phyloP scores from a whole-genome alignment of 1,284 basidiomycete species.

The Trametes pubescens region DNA sequence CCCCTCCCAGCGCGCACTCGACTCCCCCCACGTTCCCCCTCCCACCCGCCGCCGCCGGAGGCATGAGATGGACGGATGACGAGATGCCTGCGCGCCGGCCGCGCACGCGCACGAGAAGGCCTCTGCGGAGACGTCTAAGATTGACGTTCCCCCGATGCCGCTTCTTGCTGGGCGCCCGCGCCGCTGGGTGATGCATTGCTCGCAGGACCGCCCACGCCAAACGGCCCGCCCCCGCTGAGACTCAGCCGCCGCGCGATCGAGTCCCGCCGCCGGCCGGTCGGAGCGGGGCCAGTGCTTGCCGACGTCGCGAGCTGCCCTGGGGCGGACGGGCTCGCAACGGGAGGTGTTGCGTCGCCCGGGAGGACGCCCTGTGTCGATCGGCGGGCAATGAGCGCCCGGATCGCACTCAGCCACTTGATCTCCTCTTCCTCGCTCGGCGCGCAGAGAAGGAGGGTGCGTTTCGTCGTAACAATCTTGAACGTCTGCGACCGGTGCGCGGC shows the following conservation, averaged over 20 bases:
- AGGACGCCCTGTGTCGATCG: constrained; percentile 60
- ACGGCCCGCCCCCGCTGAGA: constrained; percentile 38
- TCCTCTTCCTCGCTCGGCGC: constrained; percentile 98
- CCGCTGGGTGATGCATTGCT: constrained; percentile 13
- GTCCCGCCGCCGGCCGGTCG: constrained; percentile 35
- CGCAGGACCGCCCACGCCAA: constrained; percentile 20
- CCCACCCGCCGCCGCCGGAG: constrained; percentile 6
- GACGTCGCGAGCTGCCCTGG: constrained; percentile 13
- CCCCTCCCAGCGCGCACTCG: not conserved
- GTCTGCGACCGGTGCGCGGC: constrained; percentile 63
- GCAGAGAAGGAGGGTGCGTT: constrained; percentile 88
- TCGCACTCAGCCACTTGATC: constrained; percentile 96
- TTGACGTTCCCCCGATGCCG: constrained; percentile 38
- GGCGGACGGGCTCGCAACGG: constrained; percentile 19
- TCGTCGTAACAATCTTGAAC: constrained; percentile 97
- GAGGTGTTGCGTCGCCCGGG: constrained; percentile 40
- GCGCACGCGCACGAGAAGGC: not conserved
- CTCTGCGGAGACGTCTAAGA: constrained; percentile 22
- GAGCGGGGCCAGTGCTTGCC: constrained; percentile 18
- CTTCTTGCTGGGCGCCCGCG: constrained; percentile 33
- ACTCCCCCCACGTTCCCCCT: not conserved
- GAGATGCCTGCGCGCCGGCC: constrained; percentile 3
- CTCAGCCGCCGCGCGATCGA: constrained; percentile 42
- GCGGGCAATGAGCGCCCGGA: constrained; percentile 88
- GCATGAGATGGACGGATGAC: not conserved